Percentiles rank a stretch among this genome's conserved stretches.
phyloP scores from a whole-genome alignment of 345 rosid genomes.

The Eutrema japonicum region DNA sequence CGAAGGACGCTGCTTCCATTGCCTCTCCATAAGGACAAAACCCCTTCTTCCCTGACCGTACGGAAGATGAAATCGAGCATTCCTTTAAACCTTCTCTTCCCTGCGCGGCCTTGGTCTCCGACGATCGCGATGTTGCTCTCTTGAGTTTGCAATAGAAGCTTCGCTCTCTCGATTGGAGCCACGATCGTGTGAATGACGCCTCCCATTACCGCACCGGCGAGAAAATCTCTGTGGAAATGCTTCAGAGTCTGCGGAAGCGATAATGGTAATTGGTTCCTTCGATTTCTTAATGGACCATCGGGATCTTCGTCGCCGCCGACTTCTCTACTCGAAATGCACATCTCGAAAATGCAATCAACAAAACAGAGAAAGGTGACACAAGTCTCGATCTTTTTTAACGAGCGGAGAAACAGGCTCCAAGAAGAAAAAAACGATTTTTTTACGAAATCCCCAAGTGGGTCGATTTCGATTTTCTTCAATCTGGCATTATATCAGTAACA shows the following conservation, averaged over 20 bases:
- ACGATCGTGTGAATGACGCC: constrained; percentile 95
- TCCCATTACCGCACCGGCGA: constrained; percentile 96
- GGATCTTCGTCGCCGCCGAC: constrained; percentile 52
- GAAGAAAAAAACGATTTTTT: neutral
- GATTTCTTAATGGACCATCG: constrained; percentile 25
- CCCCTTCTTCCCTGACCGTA: constrained; percentile 83
- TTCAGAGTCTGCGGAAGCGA: constrained; percentile 38
- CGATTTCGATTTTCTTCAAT: constrained; percentile 11
- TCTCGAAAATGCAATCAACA: constrained; percentile 16
- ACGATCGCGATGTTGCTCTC: constrained; percentile 90
- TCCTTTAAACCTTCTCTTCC: constrained; percentile 76
- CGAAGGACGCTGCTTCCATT: constrained; percentile 93
- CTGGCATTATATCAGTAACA: constrained; percentile 19
- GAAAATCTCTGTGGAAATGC: constrained; percentile 76
- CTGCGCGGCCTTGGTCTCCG: constrained; percentile 42
- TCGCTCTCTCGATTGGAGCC: constrained; percentile 94
- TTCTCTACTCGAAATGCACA: constrained; percentile 47
- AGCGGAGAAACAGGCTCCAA: no score
- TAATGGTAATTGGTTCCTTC: constrained; percentile 18
- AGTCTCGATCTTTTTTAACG: constrained; percentile 15
- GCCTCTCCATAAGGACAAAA: constrained; percentile 93
- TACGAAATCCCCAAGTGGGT: neutral
- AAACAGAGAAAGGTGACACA: constrained; percentile 5
- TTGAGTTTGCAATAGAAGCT: constrained; percentile 88
- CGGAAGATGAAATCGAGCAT: constrained; percentile 89